Conservation (phyloP, 2,329 filamentous ascomycete genomes). For the Talaromyces funiculosus region DNA sequence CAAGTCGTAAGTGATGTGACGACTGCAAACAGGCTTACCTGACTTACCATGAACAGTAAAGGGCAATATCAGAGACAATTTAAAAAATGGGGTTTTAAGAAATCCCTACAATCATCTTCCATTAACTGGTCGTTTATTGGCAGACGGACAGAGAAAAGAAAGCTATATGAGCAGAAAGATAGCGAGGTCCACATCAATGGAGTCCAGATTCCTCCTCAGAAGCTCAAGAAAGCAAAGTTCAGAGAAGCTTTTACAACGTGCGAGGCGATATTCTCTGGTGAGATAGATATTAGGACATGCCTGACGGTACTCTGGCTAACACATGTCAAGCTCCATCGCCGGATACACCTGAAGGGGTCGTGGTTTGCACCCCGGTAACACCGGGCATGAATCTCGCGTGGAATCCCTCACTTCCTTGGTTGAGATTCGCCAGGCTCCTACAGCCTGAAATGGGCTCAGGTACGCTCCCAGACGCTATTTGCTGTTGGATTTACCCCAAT, state of each 20-base stretch:
- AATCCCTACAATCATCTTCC: not conserved
- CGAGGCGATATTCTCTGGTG: not conserved
- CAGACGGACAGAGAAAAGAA: not conserved
- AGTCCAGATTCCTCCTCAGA: not conserved
- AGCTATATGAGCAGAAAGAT: not conserved
- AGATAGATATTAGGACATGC: not conserved
- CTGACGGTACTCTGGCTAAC: not conserved
- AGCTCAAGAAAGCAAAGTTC: not conserved
- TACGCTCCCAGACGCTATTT: not conserved
- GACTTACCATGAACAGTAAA: not conserved
- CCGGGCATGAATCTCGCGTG: not conserved
- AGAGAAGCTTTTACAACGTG: not conserved
- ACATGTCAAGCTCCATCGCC: not conserved
- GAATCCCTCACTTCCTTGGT: not conserved
- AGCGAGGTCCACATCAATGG: not conserved
- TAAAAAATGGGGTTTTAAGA: not conserved
- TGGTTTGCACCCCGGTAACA: not conserved
- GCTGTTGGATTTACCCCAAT: not conserved
- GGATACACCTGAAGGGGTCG: not conserved
- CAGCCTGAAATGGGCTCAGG: not conserved
- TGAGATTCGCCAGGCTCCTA: not conserved
- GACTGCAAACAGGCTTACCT: not conserved
- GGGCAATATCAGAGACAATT: not conserved
- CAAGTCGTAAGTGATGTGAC: not conserved
- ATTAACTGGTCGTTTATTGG: not conserved